Percentiles rank a stretch among this genome's conserved stretches.
These are phyloP conservation scores for Coemansia sp. DNA, from an alignment of 192 early-diverging fungal species.

Conservation along the genomic window DNA sequence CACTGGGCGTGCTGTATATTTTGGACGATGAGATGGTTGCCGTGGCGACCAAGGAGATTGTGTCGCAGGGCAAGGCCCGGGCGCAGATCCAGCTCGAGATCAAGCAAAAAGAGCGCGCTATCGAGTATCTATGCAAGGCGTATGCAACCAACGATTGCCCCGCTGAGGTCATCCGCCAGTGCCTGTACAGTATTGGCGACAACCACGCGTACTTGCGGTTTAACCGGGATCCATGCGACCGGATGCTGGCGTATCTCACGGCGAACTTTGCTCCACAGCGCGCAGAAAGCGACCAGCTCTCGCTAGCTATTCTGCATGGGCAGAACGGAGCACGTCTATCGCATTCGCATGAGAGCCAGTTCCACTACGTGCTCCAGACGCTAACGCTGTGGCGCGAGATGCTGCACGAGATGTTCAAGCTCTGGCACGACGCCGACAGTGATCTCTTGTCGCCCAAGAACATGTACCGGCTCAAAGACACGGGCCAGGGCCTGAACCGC, in stretches of 20 bases:
- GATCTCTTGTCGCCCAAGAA: slow-evolving; percentile 77
- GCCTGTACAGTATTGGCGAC: slow-evolving; percentile 97
- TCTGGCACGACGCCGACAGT: slow-evolving; percentile 89
- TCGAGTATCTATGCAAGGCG: slow-evolving; percentile 81
- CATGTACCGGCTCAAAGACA: slow-evolving; percentile 89
- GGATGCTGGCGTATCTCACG: slow-evolving; percentile 80
- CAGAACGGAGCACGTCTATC: slow-evolving; percentile 83
- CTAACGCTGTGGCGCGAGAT: slow-evolving; percentile 96
- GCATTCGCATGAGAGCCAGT: slow-evolving; percentile 93
- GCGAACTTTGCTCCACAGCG: slow-evolving; percentile 68
- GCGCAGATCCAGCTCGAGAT: slow-evolving; percentile 81
- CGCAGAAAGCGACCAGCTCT: slow-evolving; percentile 62
- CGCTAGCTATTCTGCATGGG: slow-evolving; percentile 85
- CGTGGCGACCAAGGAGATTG: slow-evolving; percentile 67
- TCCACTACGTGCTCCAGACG: slow-evolving; percentile 91
- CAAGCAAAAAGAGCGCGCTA: slow-evolving; percentile 86
- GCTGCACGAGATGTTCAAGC: slow-evolving; percentile 95
- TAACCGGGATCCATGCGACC: slow-evolving; percentile 93
- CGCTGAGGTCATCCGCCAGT: slow-evolving; percentile 73
- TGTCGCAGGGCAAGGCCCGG: slow-evolving; percentile 66
- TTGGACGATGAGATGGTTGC: slow-evolving; percentile 82
- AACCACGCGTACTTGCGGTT: slow-evolving; percentile 92
- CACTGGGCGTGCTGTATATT: slow-evolving; percentile 64
- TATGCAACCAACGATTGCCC: slow-evolving; percentile 67
- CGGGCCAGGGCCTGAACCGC: slow-evolving; percentile 96